phyloP scores from a whole-genome alignment of 495 filamentous ascomycete genomes.

The Aspergillus carlsbadensis region DNA sequence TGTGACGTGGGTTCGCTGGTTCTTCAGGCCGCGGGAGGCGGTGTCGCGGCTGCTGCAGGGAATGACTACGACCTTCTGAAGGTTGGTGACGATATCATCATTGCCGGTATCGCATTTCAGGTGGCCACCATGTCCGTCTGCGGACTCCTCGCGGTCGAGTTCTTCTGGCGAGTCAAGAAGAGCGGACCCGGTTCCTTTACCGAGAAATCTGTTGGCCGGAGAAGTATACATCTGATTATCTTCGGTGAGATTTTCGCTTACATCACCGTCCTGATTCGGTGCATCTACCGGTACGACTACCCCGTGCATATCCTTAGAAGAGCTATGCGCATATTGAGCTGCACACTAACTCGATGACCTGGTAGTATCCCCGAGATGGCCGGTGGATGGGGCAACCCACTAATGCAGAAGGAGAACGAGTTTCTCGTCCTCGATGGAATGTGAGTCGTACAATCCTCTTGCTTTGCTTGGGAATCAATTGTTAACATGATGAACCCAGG shows the following conservation, averaged over 20 bases:
- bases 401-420: slow-evolving; percentile 65
- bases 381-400: slow-evolving; percentile 63
- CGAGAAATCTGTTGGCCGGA: slow-evolving; percentile 18
- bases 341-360: not conserved
- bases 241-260: slow-evolving; percentile 55
- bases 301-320: not conserved
- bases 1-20: slow-evolving; percentile 17
- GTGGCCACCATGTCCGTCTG: slow-evolving; percentile 62
- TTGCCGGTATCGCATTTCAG: slow-evolving; percentile 71
- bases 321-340: not conserved
- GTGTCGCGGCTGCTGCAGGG: slow-evolving; percentile 27
- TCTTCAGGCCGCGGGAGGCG: slow-evolving; percentile 17
- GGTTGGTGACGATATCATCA: slow-evolving; percentile 58
- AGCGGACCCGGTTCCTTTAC: slow-evolving; percentile 32
- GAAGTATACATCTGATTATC: slow-evolving; percentile 52
- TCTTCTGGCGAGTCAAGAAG: slow-evolving; percentile 42
- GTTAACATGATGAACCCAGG: slow-evolving; percentile 20
- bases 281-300: slow-evolving; percentile 58
- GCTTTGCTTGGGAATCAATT: not conserved
- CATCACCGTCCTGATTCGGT: slow-evolving; percentile 60
- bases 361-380: slow-evolving; percentile 48
- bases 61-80: slow-evolving; percentile 17
- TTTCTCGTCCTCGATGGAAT: slow-evolving; percentile 63
- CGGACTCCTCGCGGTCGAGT: slow-evolving; percentile 49
- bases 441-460: slow-evolving; percentile 29